Conservation (phyloP, 805 yeast species). For the Kodamaea jinghongensis region DNA sequence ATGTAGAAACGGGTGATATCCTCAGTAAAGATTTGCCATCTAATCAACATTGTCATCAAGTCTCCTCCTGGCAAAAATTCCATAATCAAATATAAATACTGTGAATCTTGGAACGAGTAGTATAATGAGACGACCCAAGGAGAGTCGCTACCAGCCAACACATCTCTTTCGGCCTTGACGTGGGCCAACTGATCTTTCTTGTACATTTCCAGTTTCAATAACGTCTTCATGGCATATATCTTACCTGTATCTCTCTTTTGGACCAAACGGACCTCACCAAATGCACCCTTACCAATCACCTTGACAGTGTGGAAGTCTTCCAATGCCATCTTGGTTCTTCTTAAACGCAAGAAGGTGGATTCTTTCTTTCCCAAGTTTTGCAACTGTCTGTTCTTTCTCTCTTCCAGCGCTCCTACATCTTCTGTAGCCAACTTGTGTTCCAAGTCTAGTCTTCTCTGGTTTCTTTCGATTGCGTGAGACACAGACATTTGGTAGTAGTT, state of each 20-base stretch:
- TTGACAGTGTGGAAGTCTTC: constrained; percentile 88
- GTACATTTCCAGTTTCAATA: constrained; percentile 88
- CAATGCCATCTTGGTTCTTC: constrained; percentile 78
- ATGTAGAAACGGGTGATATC: constrained; percentile 90
- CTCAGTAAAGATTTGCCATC: constrained; percentile 91
- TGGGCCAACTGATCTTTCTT: constrained; percentile 93
- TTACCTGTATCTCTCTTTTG: constrained; percentile 91
- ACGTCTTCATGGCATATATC: constrained; percentile 92
- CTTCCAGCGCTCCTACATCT: constrained; percentile 67
- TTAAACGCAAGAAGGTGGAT: constrained; percentile 76
- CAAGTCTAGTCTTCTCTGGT: constrained; percentile 83
- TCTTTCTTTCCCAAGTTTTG: constrained; percentile 84
- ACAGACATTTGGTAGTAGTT: constrained; percentile 84
- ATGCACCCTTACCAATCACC: constrained; percentile 94
- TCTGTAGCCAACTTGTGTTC: constrained; percentile 71
- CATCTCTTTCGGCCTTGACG: constrained; percentile 95
- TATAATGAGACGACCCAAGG: constrained; percentile 86
- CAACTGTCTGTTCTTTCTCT: constrained; percentile 78
- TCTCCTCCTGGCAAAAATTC: constrained; percentile 71
- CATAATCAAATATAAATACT: constrained; percentile 48
- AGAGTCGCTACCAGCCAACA: constrained; percentile 83
- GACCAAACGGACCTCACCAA: constrained; percentile 94
- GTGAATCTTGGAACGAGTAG: constrained; percentile 77
- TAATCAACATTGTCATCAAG: constrained; percentile 90
- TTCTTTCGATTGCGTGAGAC: constrained; percentile 90